A percentile compares a stretch with the other conserved stretches of the same genome.
phyloP scores from a whole-genome alignment of 2,329 filamentous ascomycete genomes.

The Emericellopsis cladophorae region DNA sequence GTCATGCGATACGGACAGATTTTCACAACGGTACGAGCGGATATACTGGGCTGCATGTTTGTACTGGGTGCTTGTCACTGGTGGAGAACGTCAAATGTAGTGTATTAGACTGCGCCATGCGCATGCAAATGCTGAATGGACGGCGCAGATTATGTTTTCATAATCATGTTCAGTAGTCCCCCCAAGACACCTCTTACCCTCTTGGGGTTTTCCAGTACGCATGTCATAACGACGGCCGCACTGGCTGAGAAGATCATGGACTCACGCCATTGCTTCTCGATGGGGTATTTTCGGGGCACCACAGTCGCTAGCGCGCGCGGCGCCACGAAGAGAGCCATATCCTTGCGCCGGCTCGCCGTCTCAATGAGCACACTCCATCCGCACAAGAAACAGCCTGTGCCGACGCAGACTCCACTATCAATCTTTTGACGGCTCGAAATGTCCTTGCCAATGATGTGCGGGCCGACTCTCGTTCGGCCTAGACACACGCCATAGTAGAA shows the following conservation, averaged over 20 bases:
- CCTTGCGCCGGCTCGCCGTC: conserved; percentile 49
- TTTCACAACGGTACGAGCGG: conserved; percentile 56
- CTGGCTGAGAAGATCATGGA: conserved; percentile 53
- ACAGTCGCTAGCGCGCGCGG: conserved; percentile 66
- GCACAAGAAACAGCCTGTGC: conserved; percentile 59
- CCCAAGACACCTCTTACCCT: conserved; percentile 60
- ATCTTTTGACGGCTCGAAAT: conserved; percentile 33
- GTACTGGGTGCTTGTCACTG: conserved; percentile 51
- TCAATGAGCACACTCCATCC: conserved; percentile 76
- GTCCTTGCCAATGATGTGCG: conserved; percentile 47
- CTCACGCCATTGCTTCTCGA: conserved; percentile 54
- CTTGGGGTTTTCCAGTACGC: conserved; percentile 46
- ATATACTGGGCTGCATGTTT: conserved; percentile 67
- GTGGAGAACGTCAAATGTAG: conserved; percentile 14
- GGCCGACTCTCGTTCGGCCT: conserved; percentile 60
- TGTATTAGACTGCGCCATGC: neutral
- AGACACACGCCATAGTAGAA: conserved; percentile 85
- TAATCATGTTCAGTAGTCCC: conserved; percentile 38
- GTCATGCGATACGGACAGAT: conserved; percentile 57
- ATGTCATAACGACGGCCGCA: conserved; percentile 58
- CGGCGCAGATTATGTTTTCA: conserved; percentile 20
- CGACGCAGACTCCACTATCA: conserved; percentile 56
- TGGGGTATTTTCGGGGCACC: conserved; percentile 55
- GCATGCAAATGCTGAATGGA: neutral
- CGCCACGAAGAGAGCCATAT: conserved; percentile 70